Percentiles rank a stretch among this genome's conserved stretches.
Conservation (phyloP, 768 basidiomycete species). For the Hericium coralloides region DNA sequence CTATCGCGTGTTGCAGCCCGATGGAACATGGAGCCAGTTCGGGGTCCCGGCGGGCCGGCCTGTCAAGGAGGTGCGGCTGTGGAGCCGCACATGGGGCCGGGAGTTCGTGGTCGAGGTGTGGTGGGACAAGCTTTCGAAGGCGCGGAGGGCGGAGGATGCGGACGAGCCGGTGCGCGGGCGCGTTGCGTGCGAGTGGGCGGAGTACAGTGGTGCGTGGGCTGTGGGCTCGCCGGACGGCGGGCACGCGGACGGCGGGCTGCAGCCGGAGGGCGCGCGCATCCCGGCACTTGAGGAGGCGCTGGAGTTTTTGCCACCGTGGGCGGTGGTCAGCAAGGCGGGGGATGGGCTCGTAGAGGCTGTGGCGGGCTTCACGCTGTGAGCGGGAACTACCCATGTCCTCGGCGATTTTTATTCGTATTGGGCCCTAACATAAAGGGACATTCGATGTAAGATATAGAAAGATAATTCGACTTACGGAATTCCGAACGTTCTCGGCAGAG, state of each 20-base stretch:
- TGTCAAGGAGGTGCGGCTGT: neutral
- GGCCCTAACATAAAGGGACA: too few species aligned
- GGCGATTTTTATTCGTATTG: neutral
- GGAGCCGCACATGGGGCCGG: neutral
- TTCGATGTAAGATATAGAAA: too few species aligned
- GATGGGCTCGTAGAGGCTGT: neutral
- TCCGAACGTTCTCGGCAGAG: too few species aligned
- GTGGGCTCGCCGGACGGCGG: neutral
- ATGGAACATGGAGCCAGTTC: conserved; percentile 2
- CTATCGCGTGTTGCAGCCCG: neutral
- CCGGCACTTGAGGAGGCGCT: neutral
- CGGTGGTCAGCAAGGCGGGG: neutral
- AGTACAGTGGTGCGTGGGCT: neutral
- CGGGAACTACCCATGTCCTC: too few species aligned
- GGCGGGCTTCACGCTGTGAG: neutral
- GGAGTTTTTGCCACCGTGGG: neutral
- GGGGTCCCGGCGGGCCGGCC: neutral
- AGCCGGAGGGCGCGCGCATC: neutral
- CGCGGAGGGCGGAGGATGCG: neutral
- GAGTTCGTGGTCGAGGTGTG: neutral
- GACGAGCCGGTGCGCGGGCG: neutral
- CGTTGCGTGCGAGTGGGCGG: neutral
- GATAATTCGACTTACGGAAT: too few species aligned
- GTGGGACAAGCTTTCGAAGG: neutral
- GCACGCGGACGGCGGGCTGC: neutral